phyloP scores from a whole-genome alignment of 83 land plant genomes.

The Diphasiastrum complanatum region DNA sequence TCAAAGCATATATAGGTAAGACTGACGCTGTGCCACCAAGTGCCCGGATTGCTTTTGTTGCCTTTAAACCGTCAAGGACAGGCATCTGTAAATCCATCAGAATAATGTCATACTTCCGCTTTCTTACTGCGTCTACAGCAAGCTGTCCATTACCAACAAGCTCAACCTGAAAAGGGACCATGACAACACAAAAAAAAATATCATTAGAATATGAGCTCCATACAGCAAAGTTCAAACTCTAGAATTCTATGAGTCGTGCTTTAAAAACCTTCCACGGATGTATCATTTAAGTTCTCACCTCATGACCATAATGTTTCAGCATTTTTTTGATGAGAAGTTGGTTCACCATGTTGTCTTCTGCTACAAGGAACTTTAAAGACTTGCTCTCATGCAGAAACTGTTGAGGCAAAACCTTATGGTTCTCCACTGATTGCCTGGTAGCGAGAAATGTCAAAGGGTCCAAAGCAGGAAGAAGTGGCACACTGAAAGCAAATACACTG shows the following conservation, averaged over 20 bases:
- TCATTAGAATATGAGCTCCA: background rate
- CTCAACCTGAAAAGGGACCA: constrained; percentile 18
- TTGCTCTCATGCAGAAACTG: too few relatives aligned
- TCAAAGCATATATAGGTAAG: constrained; percentile 25
- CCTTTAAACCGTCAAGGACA: constrained; percentile 22
- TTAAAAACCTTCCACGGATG: background rate
- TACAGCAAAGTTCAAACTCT: background rate
- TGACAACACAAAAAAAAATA: background rate
- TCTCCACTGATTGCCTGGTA: background rate
- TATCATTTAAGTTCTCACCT: background rate
- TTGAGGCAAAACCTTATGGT: too few relatives aligned
- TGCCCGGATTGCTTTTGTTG: constrained; percentile 20
- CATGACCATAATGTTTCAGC: constrained; percentile 21
- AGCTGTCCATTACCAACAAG: constrained; percentile 21
- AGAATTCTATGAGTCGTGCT: background rate
- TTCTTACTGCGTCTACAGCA: constrained; percentile 11
- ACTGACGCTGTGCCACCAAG: constrained; percentile 9
- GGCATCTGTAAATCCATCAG: constrained; percentile 30
- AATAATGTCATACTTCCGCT: constrained; percentile 17
- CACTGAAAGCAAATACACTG: constrained; percentile 24
- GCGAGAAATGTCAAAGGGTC: background rate
- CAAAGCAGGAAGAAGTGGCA: constrained; percentile 6
- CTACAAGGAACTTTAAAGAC: constrained; percentile 16
- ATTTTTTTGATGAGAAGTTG: constrained; percentile 26
- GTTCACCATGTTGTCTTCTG: constrained; percentile 26